Percentiles rank a stretch among this genome's conserved stretches.
phyloP scores from a whole-genome alignment of 768 basidiomycete genomes.

The Trametes villosa region DNA sequence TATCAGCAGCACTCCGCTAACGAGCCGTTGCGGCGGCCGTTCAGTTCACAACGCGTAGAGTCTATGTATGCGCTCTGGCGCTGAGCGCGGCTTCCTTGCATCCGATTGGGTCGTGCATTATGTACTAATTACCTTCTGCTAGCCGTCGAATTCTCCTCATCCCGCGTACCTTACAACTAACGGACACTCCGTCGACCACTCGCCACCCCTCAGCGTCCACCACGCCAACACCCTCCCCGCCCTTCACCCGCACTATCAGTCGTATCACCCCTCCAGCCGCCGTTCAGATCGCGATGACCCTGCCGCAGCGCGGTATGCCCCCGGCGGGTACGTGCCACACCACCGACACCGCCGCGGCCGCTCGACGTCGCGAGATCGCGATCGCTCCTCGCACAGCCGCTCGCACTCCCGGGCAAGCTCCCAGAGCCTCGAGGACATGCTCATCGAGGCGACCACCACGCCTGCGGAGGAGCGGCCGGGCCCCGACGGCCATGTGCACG shows the following conservation, averaged over 20 bases:
- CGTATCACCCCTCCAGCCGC: constrained; percentile 14
- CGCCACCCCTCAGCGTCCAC: constrained; percentile 23
- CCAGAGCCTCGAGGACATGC: constrained; percentile 51
- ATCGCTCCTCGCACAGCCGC: constrained; percentile 36
- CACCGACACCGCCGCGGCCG: constrained; percentile 29
- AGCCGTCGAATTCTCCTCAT: constrained; percentile 30
- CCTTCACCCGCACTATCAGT: constrained; percentile 29
- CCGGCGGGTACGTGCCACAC: constrained; percentile 29
- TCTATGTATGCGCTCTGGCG: too few species aligned
- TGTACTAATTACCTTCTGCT: constrained; percentile 1
- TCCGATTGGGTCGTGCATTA: background rate
- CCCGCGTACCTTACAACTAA: constrained; percentile 27
- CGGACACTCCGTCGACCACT: constrained; percentile 22
- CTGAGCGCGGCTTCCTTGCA: too few species aligned
- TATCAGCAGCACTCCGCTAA: too few species aligned
- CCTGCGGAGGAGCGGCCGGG: constrained; percentile 37
- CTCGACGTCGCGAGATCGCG: constrained; percentile 37
- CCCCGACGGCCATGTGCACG: constrained; percentile 28
- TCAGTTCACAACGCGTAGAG: too few species aligned
- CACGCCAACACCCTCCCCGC: constrained; percentile 23
- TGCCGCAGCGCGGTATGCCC: constrained; percentile 23
- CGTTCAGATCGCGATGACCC: constrained; percentile 24
- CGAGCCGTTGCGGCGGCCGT: too few species aligned
- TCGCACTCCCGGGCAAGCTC: constrained; percentile 42
- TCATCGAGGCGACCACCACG: constrained; percentile 46